phyloP scores from a whole-genome alignment of 179 eudicot genomes.

The Vitellaria paradoxa region DNA sequence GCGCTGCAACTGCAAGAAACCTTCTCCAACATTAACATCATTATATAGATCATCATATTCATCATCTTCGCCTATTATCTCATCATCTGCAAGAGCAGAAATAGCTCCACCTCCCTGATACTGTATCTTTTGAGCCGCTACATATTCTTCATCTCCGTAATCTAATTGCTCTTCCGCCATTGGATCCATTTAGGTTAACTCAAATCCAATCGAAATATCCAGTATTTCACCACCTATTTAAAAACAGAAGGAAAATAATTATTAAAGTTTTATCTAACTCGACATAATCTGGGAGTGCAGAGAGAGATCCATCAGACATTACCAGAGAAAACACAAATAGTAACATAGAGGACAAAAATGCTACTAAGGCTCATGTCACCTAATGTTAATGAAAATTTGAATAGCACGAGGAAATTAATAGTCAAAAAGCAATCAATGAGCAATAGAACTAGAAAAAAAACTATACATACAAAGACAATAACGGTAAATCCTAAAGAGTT shows the following conservation, averaged over 20 bases:
- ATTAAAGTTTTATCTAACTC: too few relatives aligned
- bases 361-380: too few relatives aligned
- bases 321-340: too few relatives aligned
- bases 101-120: slow-evolving; percentile 81
- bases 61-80: slow-evolving; percentile 77
- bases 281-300: too few relatives aligned
- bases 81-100: slow-evolving; percentile 90
- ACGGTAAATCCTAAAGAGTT: background rate
- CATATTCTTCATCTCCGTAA: slow-evolving; percentile 69
- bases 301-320: too few relatives aligned
- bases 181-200: slow-evolving; percentile 52
- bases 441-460: background rate
- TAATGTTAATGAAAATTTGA: too few relatives aligned
- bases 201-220: background rate
- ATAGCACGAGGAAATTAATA: background rate
- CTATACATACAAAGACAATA: background rate
- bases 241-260: background rate
- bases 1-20: slow-evolving; percentile 68
- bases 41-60: slow-evolving; percentile 92
- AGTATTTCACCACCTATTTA: slow-evolving; percentile 23
- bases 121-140: slow-evolving; percentile 57
- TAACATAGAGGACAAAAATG: too few relatives aligned
- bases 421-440: background rate
- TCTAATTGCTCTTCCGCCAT: slow-evolving; percentile 65
- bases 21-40: slow-evolving; percentile 90